Evolutionary conservation across 2,329 filamentous ascomycete species (phyloP).

Genomic region (Dichotomopilus funicola): DNA sequence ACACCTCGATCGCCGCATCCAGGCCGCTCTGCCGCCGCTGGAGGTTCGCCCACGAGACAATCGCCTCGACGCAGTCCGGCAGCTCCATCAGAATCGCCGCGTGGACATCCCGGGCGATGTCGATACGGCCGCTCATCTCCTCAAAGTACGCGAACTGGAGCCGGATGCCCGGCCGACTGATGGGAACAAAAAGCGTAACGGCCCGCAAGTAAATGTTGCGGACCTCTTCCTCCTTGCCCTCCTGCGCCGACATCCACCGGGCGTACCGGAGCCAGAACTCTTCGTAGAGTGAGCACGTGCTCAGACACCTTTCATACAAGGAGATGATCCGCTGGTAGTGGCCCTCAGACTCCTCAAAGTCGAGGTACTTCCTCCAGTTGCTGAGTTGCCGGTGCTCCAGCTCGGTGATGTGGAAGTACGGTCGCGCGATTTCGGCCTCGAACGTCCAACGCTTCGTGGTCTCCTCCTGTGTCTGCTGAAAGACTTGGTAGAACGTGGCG

Average conservation of each 20-base stretch:
- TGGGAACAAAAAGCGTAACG: slow-evolving; percentile 75
- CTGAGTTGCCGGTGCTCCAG: slow-evolving; percentile 75
- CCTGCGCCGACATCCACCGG: slow-evolving; percentile 81
- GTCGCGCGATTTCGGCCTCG: slow-evolving; percentile 88
- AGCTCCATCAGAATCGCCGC: slow-evolving; percentile 68
- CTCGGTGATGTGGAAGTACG: slow-evolving; percentile 94
- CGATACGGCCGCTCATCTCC: slow-evolving; percentile 70
- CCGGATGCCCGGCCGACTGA: slow-evolving; percentile 75
- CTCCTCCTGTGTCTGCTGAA: slow-evolving; percentile 75
- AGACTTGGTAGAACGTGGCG: slow-evolving; percentile 71
- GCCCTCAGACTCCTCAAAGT: slow-evolving; percentile 86
- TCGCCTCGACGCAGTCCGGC: slow-evolving; percentile 79
- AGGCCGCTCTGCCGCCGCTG: slow-evolving; percentile 76
- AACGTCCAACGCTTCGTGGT: slow-evolving; percentile 92
- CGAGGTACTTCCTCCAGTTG: slow-evolving; percentile 95
- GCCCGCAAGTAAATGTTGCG: slow-evolving; percentile 89
- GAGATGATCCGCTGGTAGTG: slow-evolving; percentile 69
- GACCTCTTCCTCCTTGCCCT: slow-evolving; percentile 78
- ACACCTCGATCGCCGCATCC: slow-evolving; percentile 76
- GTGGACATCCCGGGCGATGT: slow-evolving; percentile 79
- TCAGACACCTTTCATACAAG: slow-evolving; percentile 87
- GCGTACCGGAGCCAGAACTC: slow-evolving; percentile 98
- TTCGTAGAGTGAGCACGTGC: slow-evolving; percentile 90
- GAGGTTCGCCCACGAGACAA: slow-evolving; percentile 80
- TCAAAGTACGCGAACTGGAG: slow-evolving; percentile 94